phyloP scores from a whole-genome alignment of 805 yeast species.

The Sugiyamaella americana region DNA sequence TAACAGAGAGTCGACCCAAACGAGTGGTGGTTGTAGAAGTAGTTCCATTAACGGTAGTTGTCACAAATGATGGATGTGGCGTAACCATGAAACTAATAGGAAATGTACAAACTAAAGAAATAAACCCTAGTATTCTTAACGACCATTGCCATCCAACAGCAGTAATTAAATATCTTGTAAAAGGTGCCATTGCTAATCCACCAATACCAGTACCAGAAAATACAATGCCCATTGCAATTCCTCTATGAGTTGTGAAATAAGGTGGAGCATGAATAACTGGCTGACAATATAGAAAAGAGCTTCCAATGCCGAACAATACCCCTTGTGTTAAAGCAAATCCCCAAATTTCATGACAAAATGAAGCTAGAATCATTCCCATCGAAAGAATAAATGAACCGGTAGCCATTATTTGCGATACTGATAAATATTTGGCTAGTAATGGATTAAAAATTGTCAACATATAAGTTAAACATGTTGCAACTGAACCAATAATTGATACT shows the following conservation, averaged over 20 bases:
- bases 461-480: slow-evolving; percentile 18
- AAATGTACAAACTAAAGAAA: slow-evolving; percentile 10
- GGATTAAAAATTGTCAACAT: slow-evolving; percentile 9
- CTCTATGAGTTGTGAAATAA: slow-evolving; percentile 20
- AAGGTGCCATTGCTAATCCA: slow-evolving; percentile 21
- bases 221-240: slow-evolving; percentile 24
- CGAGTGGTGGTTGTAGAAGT: neutral
- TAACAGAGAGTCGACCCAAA: slow-evolving; percentile 3
- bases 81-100: slow-evolving; percentile 13
- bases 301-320: slow-evolving; percentile 17
- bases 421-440: slow-evolving; percentile 3
- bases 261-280: slow-evolving; percentile 22
- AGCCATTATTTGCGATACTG: slow-evolving; percentile 10
- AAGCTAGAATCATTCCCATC: slow-evolving; percentile 15
- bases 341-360: slow-evolving; percentile 10
- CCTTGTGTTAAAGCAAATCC: slow-evolving; percentile 21
- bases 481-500: slow-evolving; percentile 20
- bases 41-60: neutral
- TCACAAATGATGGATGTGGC: slow-evolving; percentile 9
- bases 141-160: slow-evolving; percentile 19
- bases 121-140: slow-evolving; percentile 16
- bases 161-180: slow-evolving; percentile 11
- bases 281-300: slow-evolving; percentile 18
- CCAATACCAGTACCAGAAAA: slow-evolving; percentile 25
- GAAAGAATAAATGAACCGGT: slow-evolving; percentile 11